A percentile compares a stretch with the other conserved stretches of the same genome.
These are phyloP conservation scores for Chlorella vulgaris DNA, from an alignment of 139 green algal species.

Conservation along the genomic window DNA sequence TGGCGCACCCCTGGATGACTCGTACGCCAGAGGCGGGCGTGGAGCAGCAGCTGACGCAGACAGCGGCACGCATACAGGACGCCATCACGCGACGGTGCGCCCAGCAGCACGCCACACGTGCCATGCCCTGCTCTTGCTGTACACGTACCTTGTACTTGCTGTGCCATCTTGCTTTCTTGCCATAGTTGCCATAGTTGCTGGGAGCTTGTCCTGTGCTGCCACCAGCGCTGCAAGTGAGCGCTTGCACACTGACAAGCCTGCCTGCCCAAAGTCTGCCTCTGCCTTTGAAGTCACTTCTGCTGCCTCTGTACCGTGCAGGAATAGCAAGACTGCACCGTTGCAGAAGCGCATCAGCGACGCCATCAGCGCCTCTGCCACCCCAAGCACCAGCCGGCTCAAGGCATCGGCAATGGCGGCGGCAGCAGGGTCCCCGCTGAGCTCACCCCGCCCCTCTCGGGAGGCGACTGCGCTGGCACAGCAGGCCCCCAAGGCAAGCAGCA, in stretches of 20 bases:
- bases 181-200: no score
- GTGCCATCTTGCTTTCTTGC: background rate
- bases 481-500: background rate
- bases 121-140: background rate
- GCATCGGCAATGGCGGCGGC: background rate
- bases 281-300: no score
- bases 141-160: background rate
- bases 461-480: background rate
- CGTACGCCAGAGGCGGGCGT: no score
- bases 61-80: constrained; percentile 3
- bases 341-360: constrained; percentile 1
- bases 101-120: background rate
- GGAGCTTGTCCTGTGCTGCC: background rate
- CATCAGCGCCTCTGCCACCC: background rate
- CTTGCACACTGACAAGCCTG: no score
- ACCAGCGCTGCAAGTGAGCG: background rate
- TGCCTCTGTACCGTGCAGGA: background rate
- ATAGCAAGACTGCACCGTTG: background rate
- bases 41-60: constrained; percentile 12
- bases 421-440: no score
- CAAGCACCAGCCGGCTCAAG: background rate
- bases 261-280: no score
- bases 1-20: constrained; percentile 9
- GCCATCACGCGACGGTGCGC: background rate
- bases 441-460: no score